Evolutionary conservation across 2,329 filamentous ascomycete genomes (phyloP), one percentile per base, ranked within the genome.

Genomic region (Fusarium camptoceras): DNA sequence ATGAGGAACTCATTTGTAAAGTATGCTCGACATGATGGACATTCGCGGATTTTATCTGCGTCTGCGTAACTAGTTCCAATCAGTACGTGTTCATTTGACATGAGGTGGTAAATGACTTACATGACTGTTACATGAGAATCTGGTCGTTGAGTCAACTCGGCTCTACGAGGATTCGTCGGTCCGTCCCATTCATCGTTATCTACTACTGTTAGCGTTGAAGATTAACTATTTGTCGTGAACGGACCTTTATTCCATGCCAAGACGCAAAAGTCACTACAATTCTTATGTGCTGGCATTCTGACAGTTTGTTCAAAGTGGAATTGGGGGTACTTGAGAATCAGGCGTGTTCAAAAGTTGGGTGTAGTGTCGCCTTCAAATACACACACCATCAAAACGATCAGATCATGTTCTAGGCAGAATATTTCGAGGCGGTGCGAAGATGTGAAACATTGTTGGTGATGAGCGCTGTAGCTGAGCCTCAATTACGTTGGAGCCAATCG

Each of bases 11-110:
- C 55, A 2, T 73, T 16, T 2, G 63, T 70, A 47, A 81, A 74
- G 5, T 62, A 60, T 0, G 25, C 18, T 6, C 58, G 73, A 30
- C 80, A 82, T 8, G 16, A 30, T 3, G 39, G 4, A 25, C 79
- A 81, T 7, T 60, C 41, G 20, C 78, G 78, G 14, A 79, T 70
- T 3, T 43, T 48, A 22, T 78, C 75, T 2, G 79, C 79, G 11
- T 74, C 70, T 3, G 78, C 75, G 16, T 77, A 66, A 28, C 80
- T 81, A 3, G 1, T 0, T 5, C 0, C 2, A 8, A 5, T 63
- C 2, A 50, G 44, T 0, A 41, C 6, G 8, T 0, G 1, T 16
- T 5, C 5, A 1, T 2, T 5, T 8, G 12, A 2, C 0, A 14
- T 11, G 14, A n/a, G 27, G 27, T 28, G 2, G 1, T 2, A 2